Evolutionary conservation across 139 green algal species (phyloP), one percentile per base, ranked within the genome.

Genomic region (Zygnema circumcarinatum): DNA sequence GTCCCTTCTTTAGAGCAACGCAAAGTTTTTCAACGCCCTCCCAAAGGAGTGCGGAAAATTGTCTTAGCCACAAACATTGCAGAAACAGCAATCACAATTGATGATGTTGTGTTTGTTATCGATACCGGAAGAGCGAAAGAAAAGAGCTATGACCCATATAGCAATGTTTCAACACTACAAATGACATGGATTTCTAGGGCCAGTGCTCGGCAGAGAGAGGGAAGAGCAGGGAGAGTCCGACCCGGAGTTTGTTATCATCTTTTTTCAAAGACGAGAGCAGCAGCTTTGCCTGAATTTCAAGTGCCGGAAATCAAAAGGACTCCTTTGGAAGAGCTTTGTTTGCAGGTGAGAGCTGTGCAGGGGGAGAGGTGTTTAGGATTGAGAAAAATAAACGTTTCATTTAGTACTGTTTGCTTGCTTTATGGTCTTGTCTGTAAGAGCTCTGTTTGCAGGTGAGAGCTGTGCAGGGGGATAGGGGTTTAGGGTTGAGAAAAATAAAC

Each of bases 31-130:
- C 38, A 91, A 47, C n/a, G 76, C 38, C 84, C 84, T 31, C 78
- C 78, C 2, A 11, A 0, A 2, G 76, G 76, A 1, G 39, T 89
- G 22, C 35, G 84, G 78, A 89, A 89, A 56, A 56, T 97, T 31
- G 92, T 97, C 36, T 88, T 97, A 32, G 83, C 94, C n/a, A 97
- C 95, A 52, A 97, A 97, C 88, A 96, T 97, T 38, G 95, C 93
- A 0, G 94, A 97, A 88, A 96, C 94, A 0, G 92, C 94, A 21
- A 90, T 97, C 56, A 97, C 95, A 0, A 97, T 97, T 73, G 95
- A 97, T 62, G 95, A 97, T 84, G 89, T 97, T 31, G 92, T 94
- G n/a, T 95, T 89, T 41, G 95, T 97, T 1, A 91, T 97, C 56
- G 94, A 97, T 88, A 90, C 47, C 35, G 95, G 95, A 2, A 86